Base-by-base conservation (phyloP, 164 flowering plant species). In the Nymphaea colorata region DNA sequence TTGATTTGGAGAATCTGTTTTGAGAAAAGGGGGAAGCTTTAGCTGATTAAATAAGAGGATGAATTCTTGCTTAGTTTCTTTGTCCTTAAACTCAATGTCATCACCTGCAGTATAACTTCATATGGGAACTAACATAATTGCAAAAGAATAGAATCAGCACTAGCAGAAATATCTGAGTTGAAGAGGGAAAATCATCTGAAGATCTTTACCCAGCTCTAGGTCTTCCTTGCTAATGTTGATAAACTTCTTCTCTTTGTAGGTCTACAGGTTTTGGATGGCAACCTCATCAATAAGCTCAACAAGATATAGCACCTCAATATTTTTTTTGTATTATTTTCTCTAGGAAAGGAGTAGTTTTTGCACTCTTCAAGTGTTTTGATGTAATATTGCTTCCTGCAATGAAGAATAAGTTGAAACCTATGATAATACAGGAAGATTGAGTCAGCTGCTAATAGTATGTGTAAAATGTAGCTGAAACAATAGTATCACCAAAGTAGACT, bases 161-260 rank as follows among this genome's bases (percentile, higher is more conserved):
- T 2, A 61, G 55, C 55, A 51, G 55, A 51, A 51, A 51, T 14
- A 51, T 51, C 8, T 7, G 12, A 51, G 8, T 51, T 8, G 7
- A 51, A 51, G 55, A 51, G 55, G 55, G 12, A 8, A 68, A 60
- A 10, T 2, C 43, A 51, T 15, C 1, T 3, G 18, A 25, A 44
- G 69, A 62, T 53, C 74, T 93, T 74, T 51, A 94, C 99, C 99
- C 44, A 95, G 78, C 74, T 92, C 97, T 59, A 92, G 76, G 76
- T 95, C 98, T 76, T 95, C 99, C 82, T 95, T 95, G 88, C 99
- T 95, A 65, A 95, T 90, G 65, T 95, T 98, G 72, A 95, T 91
- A 81, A 95, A 95, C 68, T 92, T 92, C 84, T 92, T 92, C 66
- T 92, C 99, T 66, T 92, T 91, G 85, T 87, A 95, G 0, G 99